A percentile compares a stretch with the other conserved stretches of the same genome.
Evolutionary conservation across 2,329 filamentous ascomycete species (phyloP).

Genomic region (Talaromyces piceae): DNA sequence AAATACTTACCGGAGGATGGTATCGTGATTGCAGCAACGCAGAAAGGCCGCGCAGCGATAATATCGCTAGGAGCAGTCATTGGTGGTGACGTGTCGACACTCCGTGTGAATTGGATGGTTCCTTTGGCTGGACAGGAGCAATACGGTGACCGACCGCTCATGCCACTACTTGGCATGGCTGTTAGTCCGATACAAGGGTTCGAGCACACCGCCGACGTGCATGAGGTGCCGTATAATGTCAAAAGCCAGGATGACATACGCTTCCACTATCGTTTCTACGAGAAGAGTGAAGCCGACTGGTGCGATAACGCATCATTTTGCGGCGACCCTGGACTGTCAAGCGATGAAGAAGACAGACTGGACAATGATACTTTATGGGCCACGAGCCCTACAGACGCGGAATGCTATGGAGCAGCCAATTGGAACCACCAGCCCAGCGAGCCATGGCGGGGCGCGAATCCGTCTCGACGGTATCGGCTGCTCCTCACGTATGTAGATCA

Average conservation of each 20-base stretch:
- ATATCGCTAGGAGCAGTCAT: slow-evolving; percentile 43
- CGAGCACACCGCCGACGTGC: slow-evolving; percentile 29
- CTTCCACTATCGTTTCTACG: slow-evolving; percentile 17
- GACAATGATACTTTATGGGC: slow-evolving; percentile 1
- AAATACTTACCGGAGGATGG: slow-evolving; percentile 53
- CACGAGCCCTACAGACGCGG: slow-evolving; percentile 21
- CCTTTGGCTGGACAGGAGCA: slow-evolving; percentile 46
- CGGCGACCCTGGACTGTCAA: background rate
- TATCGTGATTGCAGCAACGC: slow-evolving; percentile 50
- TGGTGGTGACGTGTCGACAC: slow-evolving; percentile 31
- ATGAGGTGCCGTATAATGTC: slow-evolving; percentile 22
- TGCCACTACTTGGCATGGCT: slow-evolving; percentile 48
- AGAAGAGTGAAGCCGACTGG: slow-evolving; percentile 3
- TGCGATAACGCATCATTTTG: background rate
- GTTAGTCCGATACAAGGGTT: slow-evolving; percentile 51
- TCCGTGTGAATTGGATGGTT: slow-evolving; percentile 51
- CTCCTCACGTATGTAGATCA: slow-evolving; percentile 52
- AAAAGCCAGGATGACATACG: slow-evolving; percentile 14
- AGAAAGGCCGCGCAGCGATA: slow-evolving; percentile 50
- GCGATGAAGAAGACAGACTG: background rate
- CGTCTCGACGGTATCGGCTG: slow-evolving; percentile 43
- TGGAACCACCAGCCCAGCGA: slow-evolving; percentile 26
- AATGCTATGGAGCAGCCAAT: slow-evolving; percentile 28
- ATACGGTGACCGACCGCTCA: slow-evolving; percentile 34
- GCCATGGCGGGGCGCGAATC: slow-evolving; percentile 32